Base-by-base conservation (phyloP, 2,329 filamentous ascomycete genomes). In the Akanthomyces uredinophilus region DNA sequence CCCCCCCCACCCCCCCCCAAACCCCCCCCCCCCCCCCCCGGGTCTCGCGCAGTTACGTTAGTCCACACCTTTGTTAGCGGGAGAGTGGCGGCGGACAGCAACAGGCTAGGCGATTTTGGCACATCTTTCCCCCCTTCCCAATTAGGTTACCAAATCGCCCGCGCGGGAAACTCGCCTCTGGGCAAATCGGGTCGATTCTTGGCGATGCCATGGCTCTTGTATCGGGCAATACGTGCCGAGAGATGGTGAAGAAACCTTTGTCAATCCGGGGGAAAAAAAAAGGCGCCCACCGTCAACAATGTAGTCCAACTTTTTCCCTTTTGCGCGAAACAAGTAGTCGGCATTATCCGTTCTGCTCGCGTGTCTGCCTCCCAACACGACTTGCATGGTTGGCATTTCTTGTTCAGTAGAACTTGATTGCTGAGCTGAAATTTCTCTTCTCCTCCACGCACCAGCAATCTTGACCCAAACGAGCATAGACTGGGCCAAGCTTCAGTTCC, bases 91-190 rank as follows among this genome's bases (percentile, higher is more conserved):
- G 32, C 32, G 32, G 32, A 8, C 32, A 35, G 35, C 5, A 13
- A 3, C 16, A 35, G 18, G 49, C 29, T 35, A 32, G 29, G 27
- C 24, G 54, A 39, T 16, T 49, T 47, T 37, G 46, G 35, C 56
- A 16, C 20, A 14, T 41, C 7, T 43, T n/a, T 27, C 51, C 7
- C 7, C 56, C n/a, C 52, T 51, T 51, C 56, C 56, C 11, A 60
- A 60, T 51, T 51, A 44, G 56, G 56, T 35, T 60, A 60, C 56
- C 56, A 60, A 10, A 60, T 60, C 56, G 56, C 32, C 35, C 56
- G 35, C 56, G 8, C 56, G 46, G 56, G 47, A 60, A 60, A 52
- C 56, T 46, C 24, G 13, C 10, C 46, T 18, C n/a, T 43, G 11
- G 32, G 32, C 35, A 43, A 37, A 51, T 51, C 56, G 52, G 22